These are phyloP conservation scores for Pilobolus umbonatus DNA, from an alignment of 192 early-diverging fungal species.

Conservation along the genomic window DNA sequence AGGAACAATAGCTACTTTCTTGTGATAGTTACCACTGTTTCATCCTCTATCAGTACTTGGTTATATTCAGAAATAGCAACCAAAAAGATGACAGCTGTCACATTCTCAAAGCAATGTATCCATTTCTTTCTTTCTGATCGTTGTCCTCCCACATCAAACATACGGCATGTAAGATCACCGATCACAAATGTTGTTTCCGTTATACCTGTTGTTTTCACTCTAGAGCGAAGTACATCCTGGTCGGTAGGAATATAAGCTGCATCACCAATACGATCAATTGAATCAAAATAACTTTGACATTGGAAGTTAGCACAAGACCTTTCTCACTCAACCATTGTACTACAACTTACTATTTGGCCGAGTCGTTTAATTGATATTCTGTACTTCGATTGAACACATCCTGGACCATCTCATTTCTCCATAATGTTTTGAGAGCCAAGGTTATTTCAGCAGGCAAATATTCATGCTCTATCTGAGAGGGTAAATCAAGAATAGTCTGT, in stretches of 20 bases:
- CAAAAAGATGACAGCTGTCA: constrained; percentile 93
- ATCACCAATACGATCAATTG: constrained; percentile 85
- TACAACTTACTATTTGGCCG: constrained; percentile 90
- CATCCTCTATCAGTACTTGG: constrained; percentile 93
- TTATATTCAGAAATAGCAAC: constrained; percentile 96
- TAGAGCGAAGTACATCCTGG: constrained; percentile 94
- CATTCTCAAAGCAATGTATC: constrained; percentile 99
- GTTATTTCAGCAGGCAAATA: constrained; percentile 77
- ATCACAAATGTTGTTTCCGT: constrained; percentile 93
- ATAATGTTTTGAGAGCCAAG: constrained; percentile 73
- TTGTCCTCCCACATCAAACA: constrained; percentile 98
- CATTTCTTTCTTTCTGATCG: constrained; percentile 98
- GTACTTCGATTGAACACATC: constrained; percentile 74
- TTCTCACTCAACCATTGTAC: too few species aligned
- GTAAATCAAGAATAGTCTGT: constrained; percentile 72
- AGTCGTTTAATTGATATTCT: constrained; percentile 97
- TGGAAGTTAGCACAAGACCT: background rate
- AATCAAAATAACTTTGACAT: constrained; percentile 95
- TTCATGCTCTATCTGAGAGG: constrained; percentile 87
- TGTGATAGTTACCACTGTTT: constrained; percentile 66
- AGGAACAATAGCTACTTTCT: background rate
- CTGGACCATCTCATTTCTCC: constrained; percentile 78
- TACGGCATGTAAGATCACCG: constrained; percentile 89
- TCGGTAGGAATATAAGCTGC: constrained; percentile 82
- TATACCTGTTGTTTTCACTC: constrained; percentile 97